Evolutionary conservation across 306 rosid genomes (phyloP).

Genomic region (Datisca glomerata): DNA sequence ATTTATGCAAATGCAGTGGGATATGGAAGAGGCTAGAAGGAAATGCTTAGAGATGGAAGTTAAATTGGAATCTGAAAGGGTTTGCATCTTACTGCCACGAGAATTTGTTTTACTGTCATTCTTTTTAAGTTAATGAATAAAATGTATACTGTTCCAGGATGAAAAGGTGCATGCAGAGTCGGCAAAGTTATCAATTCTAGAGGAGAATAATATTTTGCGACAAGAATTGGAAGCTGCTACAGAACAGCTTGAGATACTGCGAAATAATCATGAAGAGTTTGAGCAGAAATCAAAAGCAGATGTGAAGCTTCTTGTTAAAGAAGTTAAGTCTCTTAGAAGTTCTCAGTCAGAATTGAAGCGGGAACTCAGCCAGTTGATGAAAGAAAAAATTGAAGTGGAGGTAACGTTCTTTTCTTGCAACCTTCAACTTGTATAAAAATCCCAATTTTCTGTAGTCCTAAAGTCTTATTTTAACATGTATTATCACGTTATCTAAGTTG

Average conservation of each 20-base stretch:
- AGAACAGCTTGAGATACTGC: constrained; percentile 55
- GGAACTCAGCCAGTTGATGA: constrained; percentile 54
- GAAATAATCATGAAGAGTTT: constrained; percentile 53
- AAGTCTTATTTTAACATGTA: too few relatives aligned
- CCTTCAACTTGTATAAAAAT: not conserved
- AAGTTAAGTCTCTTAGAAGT: constrained; percentile 75
- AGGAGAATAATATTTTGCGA: constrained; percentile 63
- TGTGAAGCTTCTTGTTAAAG: constrained; percentile 63
- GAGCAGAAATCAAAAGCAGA: constrained; percentile 83
- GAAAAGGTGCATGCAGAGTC: constrained; percentile 53
- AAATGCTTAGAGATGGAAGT: constrained; percentile 60
- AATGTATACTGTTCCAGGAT: constrained; percentile 55
- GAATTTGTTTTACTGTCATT: constrained; percentile 8
- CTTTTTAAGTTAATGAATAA: constrained; percentile 18
- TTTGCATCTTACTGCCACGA: constrained; percentile 18
- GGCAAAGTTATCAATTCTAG: constrained; percentile 35
- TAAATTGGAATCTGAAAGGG: constrained; percentile 62
- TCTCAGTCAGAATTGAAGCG: constrained; percentile 71
- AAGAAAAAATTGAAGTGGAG: constrained; percentile 78
- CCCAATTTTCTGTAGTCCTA: too few relatives aligned
- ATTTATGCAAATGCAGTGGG: constrained; percentile 86
- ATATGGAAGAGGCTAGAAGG: constrained; percentile 64
- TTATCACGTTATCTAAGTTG: too few relatives aligned
- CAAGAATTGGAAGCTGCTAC: constrained; percentile 56
- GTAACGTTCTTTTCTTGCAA: constrained; percentile 21